Evolutionary conservation across 495 filamentous ascomycete genomes (phyloP), one percentile per base, ranked within the genome.

Genomic region (Penicillium turbatum): DNA sequence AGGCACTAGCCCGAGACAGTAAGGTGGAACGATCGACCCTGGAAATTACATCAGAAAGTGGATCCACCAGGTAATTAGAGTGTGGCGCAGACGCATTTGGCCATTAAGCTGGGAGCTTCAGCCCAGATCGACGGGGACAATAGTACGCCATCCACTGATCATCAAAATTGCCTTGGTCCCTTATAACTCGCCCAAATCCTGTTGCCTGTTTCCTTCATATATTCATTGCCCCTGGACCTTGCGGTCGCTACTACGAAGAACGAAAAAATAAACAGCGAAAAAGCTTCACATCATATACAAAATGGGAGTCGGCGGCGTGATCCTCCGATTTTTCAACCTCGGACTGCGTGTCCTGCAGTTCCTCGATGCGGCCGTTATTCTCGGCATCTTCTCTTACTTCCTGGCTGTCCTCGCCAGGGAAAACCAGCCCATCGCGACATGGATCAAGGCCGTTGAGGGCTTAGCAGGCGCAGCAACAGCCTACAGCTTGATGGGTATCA

Each of bases 391-490:
- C 79, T 88, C 86, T 24, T 95, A 74, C 53, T 73, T 57, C 52
- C 62, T 73, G 16, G 72, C 72, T 55, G 65, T 73, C 19, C 82
- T 90, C 10, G 49, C 76, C 43, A 75, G 81, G 56, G 79, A 87
- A 68, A 55, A 81, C 57, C 64, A 82, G 17, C 37, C 58, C 32
- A 89, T 90, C 59, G 73, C 77, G 3, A 80, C 65, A 57, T 87
- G 82, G 76, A 71, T 84, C 47, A 83, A 81, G 46, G 91, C 90
- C 35, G 88, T 95, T 26, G 86, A 88, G 54, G 91, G 91, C 66
- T 85, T 96, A 32, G 78, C 88, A 1, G 91, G 89, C 44, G 79
- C 79, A 6, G 87, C 82, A 3, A 77, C 83, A 1, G 68, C 92
- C 6, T 96, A 95, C 68, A 80, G 83, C 8, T 67, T 87, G 48